Base-by-base conservation (phyloP, 139 green algal genomes). In the Chlorella sp. region DNA sequence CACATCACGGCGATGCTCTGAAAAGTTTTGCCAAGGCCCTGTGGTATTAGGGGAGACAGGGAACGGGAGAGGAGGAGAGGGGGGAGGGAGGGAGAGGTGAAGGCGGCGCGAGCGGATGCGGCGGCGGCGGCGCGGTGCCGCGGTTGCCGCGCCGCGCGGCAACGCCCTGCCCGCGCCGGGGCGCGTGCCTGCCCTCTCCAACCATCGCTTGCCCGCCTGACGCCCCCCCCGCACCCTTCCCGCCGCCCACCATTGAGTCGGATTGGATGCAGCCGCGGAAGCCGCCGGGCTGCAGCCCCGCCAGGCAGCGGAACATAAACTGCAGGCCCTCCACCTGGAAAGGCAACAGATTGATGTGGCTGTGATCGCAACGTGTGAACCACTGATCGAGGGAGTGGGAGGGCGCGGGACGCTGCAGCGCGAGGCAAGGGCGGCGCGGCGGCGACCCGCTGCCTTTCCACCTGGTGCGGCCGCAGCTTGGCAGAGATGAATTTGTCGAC, bases 281-380 rank as follows among this genome's bases (percentile, higher is more conserved):
- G n/a, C 83, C 83, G 14, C 79, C 71, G 46, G 86, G 48, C 35
- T 71, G 76, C 58, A 97, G 68, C 9, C 93, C 93, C 35, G 82
- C 81, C 15, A 97, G 82, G 79, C 92, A 97, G 68, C 91, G 85
- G 79, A 95, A 95, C 75, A 97, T 92, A 84, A 97, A 97, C 40
- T 77, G 78, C 38, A 66, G n/a, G n/a, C n/a, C 71, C 67, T 81
- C 58, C 29, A 53, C 4, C n/a, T n/a, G n/a, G 46, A 43, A 9
- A 0, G 31, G 41, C 66, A 19, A 35, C 61, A 50, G 36, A 38
- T 7, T 35, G 61, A 48, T 17, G 19, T 25, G 56, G 56, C 29
- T 8, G 29, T 4, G 29, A 14, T 15, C 35, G n/a, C 2, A 29
- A 27, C 35, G 33, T 38, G 31, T 14, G 35, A 45, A 8, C 21